These are phyloP conservation scores for Ascocoryne sarcoides DNA, from an alignment of 2,329 filamentous ascomycete species.

Conservation along the genomic window DNA sequence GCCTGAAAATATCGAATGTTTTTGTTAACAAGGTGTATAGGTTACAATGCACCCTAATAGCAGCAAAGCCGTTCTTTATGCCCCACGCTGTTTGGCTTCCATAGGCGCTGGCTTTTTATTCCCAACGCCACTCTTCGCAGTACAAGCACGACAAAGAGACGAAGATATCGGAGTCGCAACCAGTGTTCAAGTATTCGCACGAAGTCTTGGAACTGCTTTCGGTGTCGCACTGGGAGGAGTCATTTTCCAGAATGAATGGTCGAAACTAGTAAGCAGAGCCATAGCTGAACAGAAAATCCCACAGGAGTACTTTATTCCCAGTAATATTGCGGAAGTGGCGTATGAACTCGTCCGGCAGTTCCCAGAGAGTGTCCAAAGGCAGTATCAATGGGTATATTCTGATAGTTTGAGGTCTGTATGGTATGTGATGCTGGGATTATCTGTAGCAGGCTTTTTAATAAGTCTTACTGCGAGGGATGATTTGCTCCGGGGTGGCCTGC, in stretches of 20 bases:
- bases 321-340: conserved; percentile 1
- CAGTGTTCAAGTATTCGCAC: conserved; percentile 39
- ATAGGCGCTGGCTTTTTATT: background rate
- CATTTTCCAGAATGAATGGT: conserved; percentile 30
- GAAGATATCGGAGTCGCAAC: conserved; percentile 37
- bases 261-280: background rate
- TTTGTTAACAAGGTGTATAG: background rate
- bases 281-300: background rate
- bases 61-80: conserved; percentile 2
- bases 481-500: background rate
- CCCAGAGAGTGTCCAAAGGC: background rate
- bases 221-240: conserved; percentile 37
- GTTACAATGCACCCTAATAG: conserved; percentile 3
- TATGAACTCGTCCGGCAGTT: conserved; percentile 1
- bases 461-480: conserved; percentile 2
- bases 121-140: conserved; percentile 1
- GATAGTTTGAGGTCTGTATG: conserved; percentile 3
- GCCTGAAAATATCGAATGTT: background rate
- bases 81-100: background rate
- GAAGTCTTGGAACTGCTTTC: conserved; percentile 34
- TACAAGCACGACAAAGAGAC: conserved; percentile 1
- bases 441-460: background rate
- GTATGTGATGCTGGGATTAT: conserved; percentile 3
- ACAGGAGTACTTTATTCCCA: background rate
- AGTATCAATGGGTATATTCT: conserved; percentile 1